Evolutionary conservation across 768 basidiomycete species (phyloP).

Genomic region (Suillus clintonianus): DNA sequence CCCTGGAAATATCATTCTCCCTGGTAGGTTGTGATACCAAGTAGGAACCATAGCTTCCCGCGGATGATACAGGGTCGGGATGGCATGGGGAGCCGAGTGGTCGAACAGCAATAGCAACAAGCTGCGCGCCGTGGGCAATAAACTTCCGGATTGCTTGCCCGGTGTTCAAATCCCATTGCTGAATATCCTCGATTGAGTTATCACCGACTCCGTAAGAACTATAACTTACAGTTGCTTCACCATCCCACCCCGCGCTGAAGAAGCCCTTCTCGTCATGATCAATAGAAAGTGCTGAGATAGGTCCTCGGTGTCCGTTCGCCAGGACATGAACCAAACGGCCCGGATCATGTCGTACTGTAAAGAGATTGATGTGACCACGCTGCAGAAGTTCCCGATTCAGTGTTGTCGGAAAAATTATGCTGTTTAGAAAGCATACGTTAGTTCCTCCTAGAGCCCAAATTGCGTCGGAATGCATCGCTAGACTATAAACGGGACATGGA

Average conservation of each 20-base stretch:
- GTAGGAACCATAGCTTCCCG: slow-evolving; percentile 24
- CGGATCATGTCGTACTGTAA: slow-evolving; percentile 90
- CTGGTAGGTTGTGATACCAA: slow-evolving; percentile 9
- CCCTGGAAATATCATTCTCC: slow-evolving; percentile 16
- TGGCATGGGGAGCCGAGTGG: slow-evolving; percentile 51
- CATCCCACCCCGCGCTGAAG: slow-evolving; percentile 95
- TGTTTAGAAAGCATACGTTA: slow-evolving; percentile 53
- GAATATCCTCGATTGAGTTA: slow-evolving; percentile 11
- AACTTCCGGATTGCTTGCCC: slow-evolving; percentile 79
- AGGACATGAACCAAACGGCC: slow-evolving; percentile 69
- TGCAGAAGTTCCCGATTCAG: slow-evolving; percentile 33
- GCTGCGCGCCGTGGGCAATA: slow-evolving; percentile 80
- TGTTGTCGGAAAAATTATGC: not conserved
- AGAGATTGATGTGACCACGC: slow-evolving; percentile 91
- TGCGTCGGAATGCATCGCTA: slow-evolving; percentile 91
- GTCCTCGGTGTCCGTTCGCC: slow-evolving; percentile 74
- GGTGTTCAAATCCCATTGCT: slow-evolving; percentile 99
- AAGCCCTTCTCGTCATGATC: slow-evolving; percentile 82
- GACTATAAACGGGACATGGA: slow-evolving; percentile 81
- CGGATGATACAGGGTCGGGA: slow-evolving; percentile 24
- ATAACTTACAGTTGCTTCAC: slow-evolving; percentile 73
- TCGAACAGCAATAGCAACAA: slow-evolving; percentile 77
- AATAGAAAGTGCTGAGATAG: slow-evolving; percentile 84
- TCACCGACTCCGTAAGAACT: not conserved
- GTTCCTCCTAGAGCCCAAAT: slow-evolving; percentile 91